Base-by-base conservation (phyloP, 1,139 yeast species). In the Kodamaea sp. region DNA sequence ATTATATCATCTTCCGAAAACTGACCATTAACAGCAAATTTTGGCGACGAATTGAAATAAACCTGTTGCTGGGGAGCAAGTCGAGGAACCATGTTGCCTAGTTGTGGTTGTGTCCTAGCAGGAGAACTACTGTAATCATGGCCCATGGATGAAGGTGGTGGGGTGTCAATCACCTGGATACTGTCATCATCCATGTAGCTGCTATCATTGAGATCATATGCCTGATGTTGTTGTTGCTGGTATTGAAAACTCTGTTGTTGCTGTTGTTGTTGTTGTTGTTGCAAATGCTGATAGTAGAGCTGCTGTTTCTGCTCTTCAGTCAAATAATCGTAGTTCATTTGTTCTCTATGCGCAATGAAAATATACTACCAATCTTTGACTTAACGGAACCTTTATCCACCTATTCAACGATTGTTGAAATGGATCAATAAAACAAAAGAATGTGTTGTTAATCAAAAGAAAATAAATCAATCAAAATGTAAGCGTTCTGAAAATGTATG, bases 131-230 rank as follows among this genome's bases (percentile, higher is more conserved):
- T 37, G 32, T 25, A 43, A 29, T 36, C 43, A 23, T 39, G 43
- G 11, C 27, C 26, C 10, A 38, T 27, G 38, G 51, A 11, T 33
- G 40, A 26, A 10, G 47, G 42, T 8, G 33, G 37, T 3, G 58
- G 55, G 4, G 47, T 45, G 32, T 54, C 61, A 40, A 56, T 27
- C 24, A 51, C 40, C 12, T 48, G 50, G n/a, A 55, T 48, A 28
- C 60, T 54, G 45, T 69, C 75, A 39, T 68, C 73, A 27, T 70
- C 75, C 75, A 70, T 70, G 47, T 55, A 65, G 44, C 70, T 63
- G 33, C 58, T 67, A 33, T 67, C 67, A 28, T 44, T 40, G 24
- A 42, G 35, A 6, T 37, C 40, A 23, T 42, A 42, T 15, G 31
- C 30, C 39, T 46, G 50, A 12, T 41, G 49, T 20, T 45, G 55